Evolutionary conservation across 2,329 filamentous ascomycete species (phyloP).

Genomic region (Clathrospora elynae): DNA sequence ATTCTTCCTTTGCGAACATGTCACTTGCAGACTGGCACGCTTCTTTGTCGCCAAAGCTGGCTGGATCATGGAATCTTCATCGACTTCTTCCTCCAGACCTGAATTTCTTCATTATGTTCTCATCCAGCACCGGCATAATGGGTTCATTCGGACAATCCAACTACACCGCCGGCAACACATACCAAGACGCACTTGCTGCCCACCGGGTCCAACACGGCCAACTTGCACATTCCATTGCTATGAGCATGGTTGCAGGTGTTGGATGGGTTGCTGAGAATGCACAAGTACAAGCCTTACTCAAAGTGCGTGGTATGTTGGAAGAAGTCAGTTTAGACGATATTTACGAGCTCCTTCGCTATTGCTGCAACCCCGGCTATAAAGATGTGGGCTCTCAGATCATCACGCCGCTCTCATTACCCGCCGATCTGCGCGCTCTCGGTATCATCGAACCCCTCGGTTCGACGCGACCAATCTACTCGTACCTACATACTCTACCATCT

Average conservation of each 20-base stretch:
- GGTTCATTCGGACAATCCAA: constrained; percentile 29
- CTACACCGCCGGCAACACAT: constrained; percentile 35
- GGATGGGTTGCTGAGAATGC: constrained; percentile 24
- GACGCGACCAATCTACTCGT: constrained; percentile 17
- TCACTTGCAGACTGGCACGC: constrained; percentile 16
- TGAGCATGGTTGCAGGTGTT: constrained; percentile 22
- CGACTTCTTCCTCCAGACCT: constrained; percentile 16
- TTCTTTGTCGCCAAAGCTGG: constrained; percentile 36
- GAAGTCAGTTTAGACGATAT: constrained; percentile 26
- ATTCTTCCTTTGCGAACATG: constrained; percentile 31
- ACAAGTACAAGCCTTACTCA: constrained; percentile 16
- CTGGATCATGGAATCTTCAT: constrained; percentile 43
- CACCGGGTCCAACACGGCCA: constrained; percentile 25
- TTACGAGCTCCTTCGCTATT: constrained; percentile 24
- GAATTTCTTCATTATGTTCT: constrained; percentile 36
- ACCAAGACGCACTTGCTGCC: constrained; percentile 30
- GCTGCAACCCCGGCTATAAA: constrained; percentile 18
- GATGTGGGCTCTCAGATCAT: constrained; percentile 23
- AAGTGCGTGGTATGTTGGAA: constrained; percentile 14
- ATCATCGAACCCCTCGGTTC: constrained; percentile 24
- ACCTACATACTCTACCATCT: constrained; percentile 14
- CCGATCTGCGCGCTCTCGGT: constrained; percentile 19
- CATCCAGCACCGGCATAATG: constrained; percentile 26
- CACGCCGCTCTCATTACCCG: constrained; percentile 22
- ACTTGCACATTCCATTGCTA: constrained; percentile 22